phyloP scores from a whole-genome alignment of 2,329 filamentous ascomycete species.

The Aspergillus sp. region DNA sequence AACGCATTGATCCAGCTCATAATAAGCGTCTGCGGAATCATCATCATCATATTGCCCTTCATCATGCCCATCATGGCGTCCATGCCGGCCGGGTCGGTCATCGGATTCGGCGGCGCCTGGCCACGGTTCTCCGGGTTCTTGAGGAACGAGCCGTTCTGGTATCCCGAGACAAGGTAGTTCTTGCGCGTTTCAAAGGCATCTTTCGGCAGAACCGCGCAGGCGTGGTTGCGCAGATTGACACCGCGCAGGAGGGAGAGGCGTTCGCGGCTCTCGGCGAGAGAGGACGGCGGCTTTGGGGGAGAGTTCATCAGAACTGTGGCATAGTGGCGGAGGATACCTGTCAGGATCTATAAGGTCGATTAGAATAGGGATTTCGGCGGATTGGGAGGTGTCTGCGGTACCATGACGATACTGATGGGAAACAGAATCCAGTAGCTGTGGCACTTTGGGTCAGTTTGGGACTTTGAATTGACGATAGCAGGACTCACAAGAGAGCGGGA shows the following conservation, averaged over 20 bases:
- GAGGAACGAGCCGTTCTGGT: conserved; percentile 76
- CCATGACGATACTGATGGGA: conserved; percentile 96
- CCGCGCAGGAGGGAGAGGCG: conserved; percentile 77
- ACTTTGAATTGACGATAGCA: conserved; percentile 7
- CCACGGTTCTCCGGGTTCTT: conserved; percentile 81
- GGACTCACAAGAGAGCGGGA: conserved; percentile 85
- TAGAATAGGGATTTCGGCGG: conserved; percentile 1
- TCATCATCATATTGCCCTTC: conserved; percentile 99
- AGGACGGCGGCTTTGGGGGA: conserved; percentile 67
- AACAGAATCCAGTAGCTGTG: conserved; percentile 95
- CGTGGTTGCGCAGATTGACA: conserved; percentile 73
- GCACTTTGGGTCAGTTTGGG: conserved; percentile 8
- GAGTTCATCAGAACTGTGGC: conserved; percentile 82
- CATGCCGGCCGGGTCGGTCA: conserved; percentile 93
- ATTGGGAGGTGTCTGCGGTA: conserved; percentile 26
- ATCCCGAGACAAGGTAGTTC: conserved; percentile 68
- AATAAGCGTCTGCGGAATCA: conserved; percentile 95
- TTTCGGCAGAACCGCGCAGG: conserved; percentile 67
- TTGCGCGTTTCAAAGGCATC: conserved; percentile 72
- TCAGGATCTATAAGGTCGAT: conserved; percentile 59
- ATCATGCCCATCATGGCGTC: conserved; percentile 99
- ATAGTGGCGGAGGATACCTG: conserved; percentile 92
- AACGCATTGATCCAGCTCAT: conserved; percentile 99
- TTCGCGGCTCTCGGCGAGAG: conserved; percentile 56
- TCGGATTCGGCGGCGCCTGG: conserved; percentile 82